Evolutionary conservation across 441 rosid species (phyloP), one percentile per base, ranked within the genome.

Genomic region (Populus hybrid): DNA sequence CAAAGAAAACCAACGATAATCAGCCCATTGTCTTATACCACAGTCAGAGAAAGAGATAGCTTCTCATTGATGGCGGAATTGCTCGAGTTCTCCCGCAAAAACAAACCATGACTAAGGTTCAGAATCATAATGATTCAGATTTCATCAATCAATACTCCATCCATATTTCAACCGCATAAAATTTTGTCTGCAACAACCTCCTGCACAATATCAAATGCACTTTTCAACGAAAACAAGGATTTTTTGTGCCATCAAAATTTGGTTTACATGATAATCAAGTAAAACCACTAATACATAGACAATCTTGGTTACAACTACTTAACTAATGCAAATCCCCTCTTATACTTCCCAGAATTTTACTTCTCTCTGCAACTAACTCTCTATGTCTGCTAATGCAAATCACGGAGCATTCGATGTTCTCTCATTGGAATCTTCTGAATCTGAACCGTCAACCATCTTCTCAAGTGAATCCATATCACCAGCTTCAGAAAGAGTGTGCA

Each of bases 381-480:
- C 20, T 68, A 2, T 20, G 64, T 20, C 9, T 59, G 64, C 23
- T n/a, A 59, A 59, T 8, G 64, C 20, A 18, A 64, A 61, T 77
- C 77, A 82, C 23, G 80, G 35, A 70, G 82, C 72, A 7, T 35
- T 79, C 0, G 82, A 68, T 56, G 82, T 76, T 50, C 73, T 74
- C 65, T 84, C 87, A 24, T 69, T 74, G 0, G 83, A 73, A 50
- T 84, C 90, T 74, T 92, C 94, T 53, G 91, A 82, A 80, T 87
- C 95, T 0, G 93, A 88, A 74, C 82, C 84, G 0, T 86, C 89
- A 50, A 89, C 90, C 98, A 93, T 90, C 84, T 90, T 92, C 85
- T 93, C 96, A 9, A 96, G 96, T 1, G 93, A 88, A 59, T 80
- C 97, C 78, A 96, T 75, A 77, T 91, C 97, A 38, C 99, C 98